phyloP scores from a whole-genome alignment of 495 filamentous ascomycete genomes.

The Polyplosphaeria fusca region DNA sequence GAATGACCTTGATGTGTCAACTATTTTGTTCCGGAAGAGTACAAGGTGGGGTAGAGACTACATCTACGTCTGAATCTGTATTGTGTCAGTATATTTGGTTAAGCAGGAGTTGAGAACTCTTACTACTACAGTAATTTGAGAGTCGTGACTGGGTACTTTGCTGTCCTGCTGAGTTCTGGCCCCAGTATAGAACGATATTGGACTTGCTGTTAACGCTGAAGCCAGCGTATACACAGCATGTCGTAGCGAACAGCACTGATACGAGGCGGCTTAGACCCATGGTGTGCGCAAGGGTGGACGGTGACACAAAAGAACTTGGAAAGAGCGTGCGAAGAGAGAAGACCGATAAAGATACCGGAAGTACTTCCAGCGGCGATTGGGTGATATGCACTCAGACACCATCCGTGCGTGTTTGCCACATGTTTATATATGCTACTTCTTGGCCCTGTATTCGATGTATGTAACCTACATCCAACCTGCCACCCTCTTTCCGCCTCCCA shows the following conservation, averaged over 20 bases:
- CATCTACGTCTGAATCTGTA: constrained; percentile 38
- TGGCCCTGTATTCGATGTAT: too few relatives aligned
- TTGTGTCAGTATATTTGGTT: constrained; percentile 1
- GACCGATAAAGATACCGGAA: neutral
- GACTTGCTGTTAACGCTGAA: constrained; percentile 50
- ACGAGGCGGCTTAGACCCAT: neutral
- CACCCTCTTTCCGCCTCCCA: neutral
- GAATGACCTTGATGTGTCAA: constrained; percentile 37
- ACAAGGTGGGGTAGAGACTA: too few relatives aligned
- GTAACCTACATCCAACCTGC: neutral
- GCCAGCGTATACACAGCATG: constrained; percentile 38
- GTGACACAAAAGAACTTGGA: neutral
- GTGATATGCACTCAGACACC: neutral
- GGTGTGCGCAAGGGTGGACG: neutral
- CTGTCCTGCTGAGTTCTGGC: constrained; percentile 46
- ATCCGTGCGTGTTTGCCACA: neutral
- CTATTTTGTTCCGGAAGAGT: too few relatives aligned
- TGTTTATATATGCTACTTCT: too few relatives aligned
- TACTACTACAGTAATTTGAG: constrained; percentile 54
- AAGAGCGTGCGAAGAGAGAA: neutral
- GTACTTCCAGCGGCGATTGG: neutral
- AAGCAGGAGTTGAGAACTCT: constrained; percentile 32
- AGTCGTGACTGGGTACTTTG: constrained; percentile 49
- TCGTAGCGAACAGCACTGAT: neutral
- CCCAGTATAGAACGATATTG: constrained; percentile 67